Evolutionary conservation across 768 basidiomycete species (phyloP), one percentile per base, ranked within the genome.

Genomic region (Panellus pusillus): DNA sequence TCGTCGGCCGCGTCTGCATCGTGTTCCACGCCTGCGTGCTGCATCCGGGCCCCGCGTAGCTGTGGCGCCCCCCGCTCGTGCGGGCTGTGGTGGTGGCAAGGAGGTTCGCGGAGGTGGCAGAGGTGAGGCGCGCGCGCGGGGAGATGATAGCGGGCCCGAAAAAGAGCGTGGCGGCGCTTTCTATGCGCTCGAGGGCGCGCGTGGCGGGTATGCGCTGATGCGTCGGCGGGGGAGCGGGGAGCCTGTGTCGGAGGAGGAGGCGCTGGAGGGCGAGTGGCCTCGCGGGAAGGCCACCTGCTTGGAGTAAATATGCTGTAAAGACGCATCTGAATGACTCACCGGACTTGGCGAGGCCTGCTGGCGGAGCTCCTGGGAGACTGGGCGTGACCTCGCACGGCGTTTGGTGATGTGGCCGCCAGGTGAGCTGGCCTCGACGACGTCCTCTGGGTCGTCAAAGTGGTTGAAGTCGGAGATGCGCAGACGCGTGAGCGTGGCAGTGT

Each of bases 381-480:
- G 89, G 47, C 88, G 76, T 24, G 86, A 82, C 11, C 86, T 82
- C 1, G 88, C 89, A 11, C 89, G 81, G 51, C 88, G 78, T 68
- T 91, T 91, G 36, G 76, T 79, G 51, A 91, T 73, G 67, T 89
- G 89, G 0, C 88, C 89, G 12, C 86, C 87, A 2, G 89, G 89
- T 0, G 88, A 91, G 53, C 90, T 75, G 1, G 82, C 83, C 57
- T 84, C 86, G 3, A 75, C 82, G 28, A 86, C 82, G 63, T 87
- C 85, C 55, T 81, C 79, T 44, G 44, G 28, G 50, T 60, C 58
- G 50, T 64, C 69, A 65, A 77, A 75, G 31, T 78, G 77, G 53
- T 56, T 54, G 74, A 54, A 57, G 75, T 52, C 58, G 65, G 78
- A 53, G 68, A 86, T 60, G 69, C 80, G 65, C 54, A 81, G 70